Base-by-base conservation (phyloP, 225 moss, liverwort and hornwort species). In the Rhytidiadelphus loreus region DNA sequence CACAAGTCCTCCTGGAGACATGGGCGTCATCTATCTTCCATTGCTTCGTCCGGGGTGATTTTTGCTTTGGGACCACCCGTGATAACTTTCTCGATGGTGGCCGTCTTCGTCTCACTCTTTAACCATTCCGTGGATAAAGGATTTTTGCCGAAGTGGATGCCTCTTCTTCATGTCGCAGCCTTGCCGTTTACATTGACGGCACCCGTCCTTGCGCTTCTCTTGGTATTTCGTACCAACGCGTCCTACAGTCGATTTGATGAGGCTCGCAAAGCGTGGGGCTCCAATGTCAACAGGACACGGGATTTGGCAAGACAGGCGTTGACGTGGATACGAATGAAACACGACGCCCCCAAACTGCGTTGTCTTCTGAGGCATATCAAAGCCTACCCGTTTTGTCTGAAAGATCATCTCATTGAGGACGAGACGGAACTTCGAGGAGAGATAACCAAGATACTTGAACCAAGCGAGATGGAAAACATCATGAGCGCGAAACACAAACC, bases 151-250 rank as follows among this genome's bases (percentile, higher is more conserved):
- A 83, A 91, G 29, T 91, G 90, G 82, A 58, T 93, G 37, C 95
- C 94, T 2, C 85, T 96, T 44, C 91, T 96, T 43, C 95, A 96
- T 28, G 92, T 91, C 10, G 95, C 95, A 15, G 70, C 96, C 32
- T 66, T 96, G 75, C 96, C 98, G 4, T 96, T 93, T 39, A 92
- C 95, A 44, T 83, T 96, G 46, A 91, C 96, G 11, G 81, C 96
- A 9, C 95, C 97, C 6, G 95, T 96, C 1, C 93, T 96, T 28
- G 96, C 94, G 25, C 94, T 97, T 48, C 79, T 97, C 2, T 78
- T 97, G 66, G 94, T 97, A 1, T 97, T 97, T 65, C 96, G 96
- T 9, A 97, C 96, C 16, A 97, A 96, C n/a, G 96, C 96, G 14
- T 96, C 96, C 0, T 97, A 96, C 25, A 91, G 92, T 32, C 93